Conservation (phyloP, 176 grass and related monocot species). For the Secale cereale region DNA sequence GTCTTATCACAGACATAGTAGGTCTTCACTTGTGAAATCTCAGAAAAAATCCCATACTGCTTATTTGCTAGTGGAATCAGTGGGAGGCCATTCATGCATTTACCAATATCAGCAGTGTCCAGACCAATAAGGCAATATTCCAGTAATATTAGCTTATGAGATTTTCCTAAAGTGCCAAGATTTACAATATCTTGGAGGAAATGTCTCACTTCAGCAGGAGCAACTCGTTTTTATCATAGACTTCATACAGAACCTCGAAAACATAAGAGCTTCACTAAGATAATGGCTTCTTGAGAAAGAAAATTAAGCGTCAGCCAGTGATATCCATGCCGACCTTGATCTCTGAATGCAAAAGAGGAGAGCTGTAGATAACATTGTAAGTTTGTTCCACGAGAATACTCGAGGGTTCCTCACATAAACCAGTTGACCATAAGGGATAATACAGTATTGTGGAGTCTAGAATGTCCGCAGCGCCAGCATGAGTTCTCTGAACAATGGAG, state of each 20-base stretch:
- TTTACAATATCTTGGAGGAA: slow-evolving; percentile 55
- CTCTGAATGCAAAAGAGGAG: slow-evolving; percentile 72
- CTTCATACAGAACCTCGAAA: slow-evolving; percentile 14
- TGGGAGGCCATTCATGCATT: slow-evolving; percentile 9
- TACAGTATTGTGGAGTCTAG: slow-evolving; percentile 45
- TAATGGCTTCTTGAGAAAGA: slow-evolving; percentile 53
- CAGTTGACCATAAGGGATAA: slow-evolving; percentile 92
- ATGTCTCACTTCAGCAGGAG: slow-evolving; percentile 58
- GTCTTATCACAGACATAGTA: slow-evolving; percentile 75
- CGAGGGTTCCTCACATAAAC: slow-evolving; percentile 86
- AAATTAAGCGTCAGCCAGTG: slow-evolving; percentile 59
- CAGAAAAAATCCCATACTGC: slow-evolving; percentile 63
- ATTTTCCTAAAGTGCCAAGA: slow-evolving; percentile 45
- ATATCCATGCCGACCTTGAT: slow-evolving; percentile 71
- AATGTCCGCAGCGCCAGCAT: slow-evolving; percentile 48
- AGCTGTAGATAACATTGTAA: slow-evolving; percentile 63
- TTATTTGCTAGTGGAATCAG: slow-evolving; percentile 84
- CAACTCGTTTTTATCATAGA: slow-evolving; percentile 47
- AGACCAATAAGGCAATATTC: slow-evolving; percentile 80
- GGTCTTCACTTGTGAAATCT: slow-evolving; percentile 29
- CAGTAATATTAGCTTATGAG: slow-evolving; percentile 65
- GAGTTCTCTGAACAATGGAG: slow-evolving; percentile 79
- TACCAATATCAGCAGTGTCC: slow-evolving; percentile 50
- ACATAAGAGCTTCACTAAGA: slow-evolving; percentile 62
- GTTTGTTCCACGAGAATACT: slow-evolving; percentile 73